Conservation (phyloP, 768 basidiomycete genomes). For the Collybiopsis luxurians region DNA sequence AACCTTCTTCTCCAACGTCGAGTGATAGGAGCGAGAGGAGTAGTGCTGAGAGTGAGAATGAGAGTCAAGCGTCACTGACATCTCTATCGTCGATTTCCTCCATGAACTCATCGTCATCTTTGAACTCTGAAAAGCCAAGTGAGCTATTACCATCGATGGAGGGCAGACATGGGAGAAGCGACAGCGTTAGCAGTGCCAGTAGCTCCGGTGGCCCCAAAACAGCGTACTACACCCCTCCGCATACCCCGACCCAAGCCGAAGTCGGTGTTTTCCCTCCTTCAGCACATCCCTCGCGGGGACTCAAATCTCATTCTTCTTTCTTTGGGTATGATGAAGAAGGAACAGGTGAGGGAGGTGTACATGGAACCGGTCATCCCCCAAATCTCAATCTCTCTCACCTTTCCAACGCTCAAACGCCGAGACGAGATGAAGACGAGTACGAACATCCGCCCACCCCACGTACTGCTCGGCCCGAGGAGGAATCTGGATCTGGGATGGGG, state of each 20-base stretch:
- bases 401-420: too few relatives aligned
- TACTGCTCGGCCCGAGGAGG: constrained; percentile 59
- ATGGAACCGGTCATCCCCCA: constrained; percentile 1
- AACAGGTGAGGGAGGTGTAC: not conserved
- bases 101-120: not conserved
- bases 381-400: not conserved
- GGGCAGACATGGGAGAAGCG: not conserved
- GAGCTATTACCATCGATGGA: not conserved
- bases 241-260: constrained; percentile 32
- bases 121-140: not conserved
- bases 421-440: not conserved
- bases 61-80: constrained; percentile 27
- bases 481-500: not conserved
- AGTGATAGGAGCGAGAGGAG: not conserved
- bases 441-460: constrained; percentile 50
- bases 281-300: constrained; percentile 29
- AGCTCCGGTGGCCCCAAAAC: constrained; percentile 22
- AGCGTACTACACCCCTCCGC: constrained; percentile 52
- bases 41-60: not conserved
- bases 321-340: constrained; percentile 2
- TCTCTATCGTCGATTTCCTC: constrained; percentile 13
- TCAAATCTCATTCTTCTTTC: constrained; percentile 24
- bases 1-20: constrained; percentile 1
- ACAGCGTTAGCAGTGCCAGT: constrained; percentile 1
- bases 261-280: constrained; percentile 1